Percentiles rank a stretch among this genome's conserved stretches.
Evolutionary conservation across 176 grass and related monocot genomes (phyloP).

Genomic region (Oryza punctata): DNA sequence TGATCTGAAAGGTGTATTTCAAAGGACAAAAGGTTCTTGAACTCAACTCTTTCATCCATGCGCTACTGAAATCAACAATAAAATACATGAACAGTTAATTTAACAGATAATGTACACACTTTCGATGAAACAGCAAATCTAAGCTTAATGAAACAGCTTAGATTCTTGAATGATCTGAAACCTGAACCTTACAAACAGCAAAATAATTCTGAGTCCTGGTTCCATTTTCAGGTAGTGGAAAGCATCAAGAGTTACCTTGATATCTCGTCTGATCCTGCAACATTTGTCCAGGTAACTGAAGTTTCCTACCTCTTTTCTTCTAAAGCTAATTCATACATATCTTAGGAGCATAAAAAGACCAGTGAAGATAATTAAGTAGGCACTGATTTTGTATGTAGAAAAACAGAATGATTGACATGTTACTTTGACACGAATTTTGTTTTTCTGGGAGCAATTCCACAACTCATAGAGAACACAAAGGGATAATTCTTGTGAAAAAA

Average conservation of each 20-base stretch:
- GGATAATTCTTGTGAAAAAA: conserved; percentile 57
- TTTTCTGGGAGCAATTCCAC: conserved; percentile 55
- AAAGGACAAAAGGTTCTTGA: conserved; percentile 47
- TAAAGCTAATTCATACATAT: background rate
- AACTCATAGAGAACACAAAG: conserved; percentile 57
- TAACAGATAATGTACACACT: background rate
- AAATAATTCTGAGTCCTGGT: background rate
- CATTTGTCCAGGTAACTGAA: conserved; percentile 63
- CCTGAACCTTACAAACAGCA: background rate
- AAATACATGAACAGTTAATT: background rate
- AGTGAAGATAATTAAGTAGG: background rate
- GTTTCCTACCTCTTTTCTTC: background rate
- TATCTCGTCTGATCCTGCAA: conserved; percentile 56
- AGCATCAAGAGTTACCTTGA: conserved; percentile 65
- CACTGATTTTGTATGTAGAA: background rate
- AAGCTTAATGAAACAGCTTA: background rate
- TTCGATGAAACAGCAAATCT: background rate
- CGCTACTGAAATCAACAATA: background rate
- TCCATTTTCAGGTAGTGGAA: conserved; percentile 44
- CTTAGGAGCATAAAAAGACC: background rate
- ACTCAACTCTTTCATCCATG: background rate
- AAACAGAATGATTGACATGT: background rate
- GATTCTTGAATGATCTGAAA: background rate
- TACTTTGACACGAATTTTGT: background rate
- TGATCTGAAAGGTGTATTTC: conserved; percentile 59